A percentile compares a stretch with the other conserved stretches of the same genome.
Conservation (phyloP, 1,284 basidiomycete genomes). For the Ceraceosorus guamensis region DNA sequence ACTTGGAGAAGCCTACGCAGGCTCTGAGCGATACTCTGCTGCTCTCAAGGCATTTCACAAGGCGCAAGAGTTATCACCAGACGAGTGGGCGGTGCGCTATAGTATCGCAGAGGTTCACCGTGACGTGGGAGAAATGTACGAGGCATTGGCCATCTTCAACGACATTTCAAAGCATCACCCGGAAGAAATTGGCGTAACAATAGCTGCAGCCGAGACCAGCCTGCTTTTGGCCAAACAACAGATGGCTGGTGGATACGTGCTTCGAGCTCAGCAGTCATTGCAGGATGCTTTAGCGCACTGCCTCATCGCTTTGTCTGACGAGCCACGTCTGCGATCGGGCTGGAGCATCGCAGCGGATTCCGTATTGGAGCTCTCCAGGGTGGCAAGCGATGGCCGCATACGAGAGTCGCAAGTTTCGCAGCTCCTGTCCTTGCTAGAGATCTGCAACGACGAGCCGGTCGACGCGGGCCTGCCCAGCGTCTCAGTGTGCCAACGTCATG, state of each 20-base stretch:
- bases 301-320: slow-evolving; percentile 57
- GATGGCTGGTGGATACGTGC: slow-evolving; percentile 62
- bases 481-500: background rate
- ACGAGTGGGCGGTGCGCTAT: slow-evolving; percentile 76
- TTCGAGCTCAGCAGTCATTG: slow-evolving; percentile 69
- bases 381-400: background rate
- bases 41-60: slow-evolving; percentile 77
- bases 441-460: slow-evolving; percentile 3
- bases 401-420: slow-evolving; percentile 8
- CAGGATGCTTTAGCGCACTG: slow-evolving; percentile 58
- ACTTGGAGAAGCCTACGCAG: slow-evolving; percentile 84
- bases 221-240: slow-evolving; percentile 67
- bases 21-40: slow-evolving; percentile 77
- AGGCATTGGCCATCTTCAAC: slow-evolving; percentile 66
- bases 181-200: slow-evolving; percentile 60
- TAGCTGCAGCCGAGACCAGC: slow-evolving; percentile 67
- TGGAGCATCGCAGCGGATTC: slow-evolving; percentile 86
- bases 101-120: slow-evolving; percentile 78
- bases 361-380: slow-evolving; percentile 52
- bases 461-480: slow-evolving; percentile 35
- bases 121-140: slow-evolving; percentile 67
- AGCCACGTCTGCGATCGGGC: slow-evolving; percentile 49
- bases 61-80: slow-evolving; percentile 54
- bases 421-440: background rate
- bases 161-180: slow-evolving; percentile 59